Percentiles rank a stretch among this genome's conserved stretches.
phyloP scores from a whole-genome alignment of 805 yeast species.

The Yamadazyma takamatsuzukensis region DNA sequence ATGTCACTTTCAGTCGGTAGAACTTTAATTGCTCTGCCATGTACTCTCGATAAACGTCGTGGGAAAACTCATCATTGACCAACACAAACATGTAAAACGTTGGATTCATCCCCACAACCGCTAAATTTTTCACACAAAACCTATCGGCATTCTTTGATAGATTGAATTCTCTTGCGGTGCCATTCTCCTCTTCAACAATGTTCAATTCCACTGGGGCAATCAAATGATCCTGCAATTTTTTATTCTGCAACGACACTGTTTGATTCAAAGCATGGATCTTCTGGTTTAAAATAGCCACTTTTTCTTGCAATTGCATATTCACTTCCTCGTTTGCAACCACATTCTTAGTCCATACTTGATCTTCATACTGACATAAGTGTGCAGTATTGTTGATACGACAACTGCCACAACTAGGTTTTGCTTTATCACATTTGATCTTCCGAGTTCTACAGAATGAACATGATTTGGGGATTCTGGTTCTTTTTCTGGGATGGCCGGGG shows the following conservation, averaged over 20 bases:
- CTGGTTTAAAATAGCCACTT: neutral
- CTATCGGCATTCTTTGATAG: too few species aligned
- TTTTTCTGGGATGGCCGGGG: too few species aligned
- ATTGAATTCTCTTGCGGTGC: too few species aligned
- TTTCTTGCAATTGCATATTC: neutral
- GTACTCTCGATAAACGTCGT: neutral
- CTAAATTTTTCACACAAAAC: too few species aligned
- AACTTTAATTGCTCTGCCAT: neutral
- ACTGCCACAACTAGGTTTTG: neutral
- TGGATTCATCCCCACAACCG: too few species aligned
- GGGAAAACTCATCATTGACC: neutral
- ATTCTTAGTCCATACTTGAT: neutral
- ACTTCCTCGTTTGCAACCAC: too few species aligned
- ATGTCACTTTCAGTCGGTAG: neutral
- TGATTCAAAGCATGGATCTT: neutral
- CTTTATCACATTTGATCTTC: neutral
- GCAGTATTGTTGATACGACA: neutral
- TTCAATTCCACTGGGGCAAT: too few species aligned
- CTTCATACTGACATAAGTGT: neutral
- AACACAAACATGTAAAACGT: conserved; percentile 1
- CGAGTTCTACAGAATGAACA: neutral
- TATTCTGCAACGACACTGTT: neutral
- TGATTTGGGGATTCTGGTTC: conserved; percentile 1
- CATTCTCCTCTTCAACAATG: too few species aligned
- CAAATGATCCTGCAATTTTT: too few species aligned